Conservation (phyloP, 306 rosid species). For the Citrullus colocynthis region DNA sequence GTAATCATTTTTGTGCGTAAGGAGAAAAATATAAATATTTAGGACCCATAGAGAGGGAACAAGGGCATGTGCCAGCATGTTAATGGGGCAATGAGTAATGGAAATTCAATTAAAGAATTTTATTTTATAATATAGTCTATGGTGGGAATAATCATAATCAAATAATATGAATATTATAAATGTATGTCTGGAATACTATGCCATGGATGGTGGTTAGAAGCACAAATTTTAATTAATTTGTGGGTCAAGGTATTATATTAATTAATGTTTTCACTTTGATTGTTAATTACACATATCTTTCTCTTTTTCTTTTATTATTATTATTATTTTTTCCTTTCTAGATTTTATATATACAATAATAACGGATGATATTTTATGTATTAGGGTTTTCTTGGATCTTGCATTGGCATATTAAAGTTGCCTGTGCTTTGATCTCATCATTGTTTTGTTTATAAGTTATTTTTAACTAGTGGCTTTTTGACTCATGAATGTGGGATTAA, state of each 20-base stretch:
- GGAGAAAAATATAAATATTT: background rate
- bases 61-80: conserved; percentile 62
- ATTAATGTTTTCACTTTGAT: background rate
- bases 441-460: background rate
- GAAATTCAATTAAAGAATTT: conserved; percentile 20
- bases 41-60: conserved; percentile 37
- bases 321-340: background rate
- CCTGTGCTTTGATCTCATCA: background rate
- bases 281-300: background rate
- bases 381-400: background rate
- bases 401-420: background rate
- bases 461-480: background rate
- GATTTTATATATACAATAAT: background rate
- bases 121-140: background rate
- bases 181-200: conserved; percentile 3
- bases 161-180: conserved; percentile 13
- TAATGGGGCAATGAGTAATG: conserved; percentile 41
- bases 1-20: background rate
- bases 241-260: background rate
- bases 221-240: background rate
- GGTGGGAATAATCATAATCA: conserved; percentile 14
- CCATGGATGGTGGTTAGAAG: conserved; percentile 16
- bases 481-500: background rate
- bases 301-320: background rate
- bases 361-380: background rate